These are phyloP conservation scores for Sideroxylon spinosum DNA, from an alignment of 179 eudicot genomes.

Conservation along the genomic window DNA sequence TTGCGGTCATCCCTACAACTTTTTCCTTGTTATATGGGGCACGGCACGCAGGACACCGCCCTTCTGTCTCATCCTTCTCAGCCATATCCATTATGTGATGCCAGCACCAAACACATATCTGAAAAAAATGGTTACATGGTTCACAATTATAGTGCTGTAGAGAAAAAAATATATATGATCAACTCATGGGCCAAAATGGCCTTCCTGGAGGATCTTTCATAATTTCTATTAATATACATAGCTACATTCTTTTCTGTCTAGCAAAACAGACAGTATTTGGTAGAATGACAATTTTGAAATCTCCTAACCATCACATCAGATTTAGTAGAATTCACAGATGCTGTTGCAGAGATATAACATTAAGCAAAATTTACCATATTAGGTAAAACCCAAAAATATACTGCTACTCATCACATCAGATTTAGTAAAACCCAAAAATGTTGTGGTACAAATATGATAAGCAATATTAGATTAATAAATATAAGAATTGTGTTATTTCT, in stretches of 20 bases:
- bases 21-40: conserved; percentile 78
- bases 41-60: conserved; percentile 84
- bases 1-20: conserved; percentile 61
- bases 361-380: not conserved
- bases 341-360: not conserved
- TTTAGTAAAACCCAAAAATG: too few species aligned
- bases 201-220: not conserved
- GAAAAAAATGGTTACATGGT: not conserved
- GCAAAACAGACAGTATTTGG: not conserved
- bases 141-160: not conserved
- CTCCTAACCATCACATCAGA: not conserved
- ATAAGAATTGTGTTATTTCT: not conserved
- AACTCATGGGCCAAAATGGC: not conserved
- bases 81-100: conserved; percentile 95
- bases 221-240: not conserved
- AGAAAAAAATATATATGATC: not conserved
- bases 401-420: too few species aligned
- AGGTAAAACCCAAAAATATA: too few species aligned
- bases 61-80: conserved; percentile 75
- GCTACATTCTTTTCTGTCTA: not conserved
- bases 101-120: conserved; percentile 98
- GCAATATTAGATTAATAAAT: not conserved
- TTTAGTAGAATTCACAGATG: not conserved
- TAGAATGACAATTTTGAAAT: not conserved
- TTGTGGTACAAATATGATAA: too few species aligned